These are phyloP conservation scores for Fusarium cyanostomum DNA, from an alignment of 2,329 filamentous ascomycete genomes.

Conservation along the genomic window DNA sequence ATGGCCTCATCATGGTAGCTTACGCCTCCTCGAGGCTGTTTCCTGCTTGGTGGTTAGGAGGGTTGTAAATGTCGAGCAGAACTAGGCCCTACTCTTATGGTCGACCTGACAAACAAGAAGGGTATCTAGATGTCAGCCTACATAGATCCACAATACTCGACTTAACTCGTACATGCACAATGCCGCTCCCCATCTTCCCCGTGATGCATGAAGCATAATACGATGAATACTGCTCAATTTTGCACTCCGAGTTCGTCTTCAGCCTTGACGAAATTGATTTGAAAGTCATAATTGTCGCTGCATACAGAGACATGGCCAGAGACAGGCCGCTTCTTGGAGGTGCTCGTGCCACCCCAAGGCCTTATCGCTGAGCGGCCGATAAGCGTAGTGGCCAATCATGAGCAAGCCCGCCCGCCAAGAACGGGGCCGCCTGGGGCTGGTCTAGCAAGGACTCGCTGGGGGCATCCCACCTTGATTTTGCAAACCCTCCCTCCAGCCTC, in stretches of 20 bases:
- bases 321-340: constrained; percentile 1
- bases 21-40: no score
- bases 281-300: background rate
- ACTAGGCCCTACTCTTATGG: background rate
- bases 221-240: no score
- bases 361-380: constrained; percentile 39
- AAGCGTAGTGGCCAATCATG: constrained; percentile 39
- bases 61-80: background rate
- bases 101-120: no score
- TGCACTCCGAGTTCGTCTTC: background rate
- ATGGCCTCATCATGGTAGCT: background rate
- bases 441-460: constrained; percentile 26
- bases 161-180: no score
- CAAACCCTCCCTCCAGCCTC: constrained; percentile 39
- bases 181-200: no score
- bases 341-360: constrained; percentile 24
- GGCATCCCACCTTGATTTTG: constrained; percentile 48
- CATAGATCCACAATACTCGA: no score
- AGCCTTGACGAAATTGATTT: background rate
- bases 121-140: no score
- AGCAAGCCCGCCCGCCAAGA: constrained; percentile 24
- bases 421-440: constrained; percentile 31
- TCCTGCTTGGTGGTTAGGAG: background rate
- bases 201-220: no score
- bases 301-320: background rate